Conservation (phyloP, 2,329 filamentous ascomycete genomes). For the Botrytis aclada region DNA sequence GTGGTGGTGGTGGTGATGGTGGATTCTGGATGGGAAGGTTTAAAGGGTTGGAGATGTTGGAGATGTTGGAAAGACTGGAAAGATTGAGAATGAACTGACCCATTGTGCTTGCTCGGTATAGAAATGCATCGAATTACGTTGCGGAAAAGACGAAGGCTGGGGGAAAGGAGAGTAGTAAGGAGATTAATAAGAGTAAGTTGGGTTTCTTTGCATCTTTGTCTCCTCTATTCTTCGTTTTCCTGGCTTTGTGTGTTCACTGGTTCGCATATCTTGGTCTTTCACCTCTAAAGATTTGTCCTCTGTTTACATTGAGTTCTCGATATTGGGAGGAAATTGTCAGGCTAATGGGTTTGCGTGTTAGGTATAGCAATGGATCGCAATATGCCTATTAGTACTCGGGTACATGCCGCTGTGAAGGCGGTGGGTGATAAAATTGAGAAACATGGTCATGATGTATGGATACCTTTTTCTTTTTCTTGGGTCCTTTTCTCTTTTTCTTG, state of each 20-base stretch:
- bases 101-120: not conserved
- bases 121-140: not conserved
- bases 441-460: not conserved
- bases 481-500: not conserved
- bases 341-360: not conserved
- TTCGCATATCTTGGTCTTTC: too few relatives aligned
- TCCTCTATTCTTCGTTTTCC: not conserved
- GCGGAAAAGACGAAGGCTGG: not conserved
- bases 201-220: not conserved
- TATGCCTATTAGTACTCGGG: not conserved
- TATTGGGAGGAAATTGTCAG: not conserved
- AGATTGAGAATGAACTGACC: too few relatives aligned
- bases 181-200: not conserved
- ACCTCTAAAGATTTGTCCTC: too few relatives aligned
- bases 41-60: too few relatives aligned
- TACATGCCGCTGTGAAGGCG: not conserved
- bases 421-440: conserved; percentile 4
- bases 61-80: too few relatives aligned
- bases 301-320: too few relatives aligned
- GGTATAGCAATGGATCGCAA: not conserved
- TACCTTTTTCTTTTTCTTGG: not conserved
- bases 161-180: not conserved
- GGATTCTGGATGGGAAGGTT: rapidly evolving
- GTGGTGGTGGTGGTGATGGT: too few relatives aligned
- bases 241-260: too few relatives aligned